phyloP scores from a whole-genome alignment of 306 rosid species.

The Prunus dulcis region DNA sequence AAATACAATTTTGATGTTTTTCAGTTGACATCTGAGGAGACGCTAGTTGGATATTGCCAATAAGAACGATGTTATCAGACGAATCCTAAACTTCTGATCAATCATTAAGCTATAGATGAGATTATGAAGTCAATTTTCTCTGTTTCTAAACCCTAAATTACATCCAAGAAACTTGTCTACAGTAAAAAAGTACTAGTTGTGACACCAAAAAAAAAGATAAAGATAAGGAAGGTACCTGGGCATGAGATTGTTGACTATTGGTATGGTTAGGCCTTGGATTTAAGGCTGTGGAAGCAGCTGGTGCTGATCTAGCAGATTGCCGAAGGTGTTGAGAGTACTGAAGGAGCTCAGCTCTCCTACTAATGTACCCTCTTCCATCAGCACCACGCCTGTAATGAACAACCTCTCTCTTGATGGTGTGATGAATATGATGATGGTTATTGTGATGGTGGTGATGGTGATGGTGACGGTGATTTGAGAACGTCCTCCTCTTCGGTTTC shows the following conservation, averaged over 20 bases:
- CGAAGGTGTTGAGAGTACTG: conserved; percentile 58
- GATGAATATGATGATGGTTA: conserved; percentile 33
- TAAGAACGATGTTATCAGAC: too few species aligned
- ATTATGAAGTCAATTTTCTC: too few species aligned
- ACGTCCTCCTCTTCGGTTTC: conserved; percentile 36
- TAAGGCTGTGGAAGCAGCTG: conserved; percentile 29
- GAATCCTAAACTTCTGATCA: too few species aligned
- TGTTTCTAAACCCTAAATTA: neutral
- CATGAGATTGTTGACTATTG: conserved; percentile 27
- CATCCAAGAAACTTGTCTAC: neutral
- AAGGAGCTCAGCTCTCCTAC: conserved; percentile 71
- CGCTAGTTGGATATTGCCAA: too few species aligned
- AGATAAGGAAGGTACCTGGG: conserved; percentile 20
- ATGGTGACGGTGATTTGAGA: conserved; percentile 21
- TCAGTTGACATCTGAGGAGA: too few species aligned
- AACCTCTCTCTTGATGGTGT: conserved; percentile 26
- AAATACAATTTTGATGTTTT: too few species aligned
- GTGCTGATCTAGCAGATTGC: conserved; percentile 36
- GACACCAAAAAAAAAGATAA: neutral
- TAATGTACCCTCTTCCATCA: conserved; percentile 32
- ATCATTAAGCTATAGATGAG: too few species aligned
- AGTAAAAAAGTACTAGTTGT: neutral
- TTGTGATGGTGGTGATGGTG: conserved; percentile 31
- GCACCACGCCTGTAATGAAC: conserved; percentile 13
- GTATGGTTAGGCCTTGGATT: conserved; percentile 9